Conservation (phyloP, 2,329 filamentous ascomycete genomes). For the Lachnellula subtilissima region DNA sequence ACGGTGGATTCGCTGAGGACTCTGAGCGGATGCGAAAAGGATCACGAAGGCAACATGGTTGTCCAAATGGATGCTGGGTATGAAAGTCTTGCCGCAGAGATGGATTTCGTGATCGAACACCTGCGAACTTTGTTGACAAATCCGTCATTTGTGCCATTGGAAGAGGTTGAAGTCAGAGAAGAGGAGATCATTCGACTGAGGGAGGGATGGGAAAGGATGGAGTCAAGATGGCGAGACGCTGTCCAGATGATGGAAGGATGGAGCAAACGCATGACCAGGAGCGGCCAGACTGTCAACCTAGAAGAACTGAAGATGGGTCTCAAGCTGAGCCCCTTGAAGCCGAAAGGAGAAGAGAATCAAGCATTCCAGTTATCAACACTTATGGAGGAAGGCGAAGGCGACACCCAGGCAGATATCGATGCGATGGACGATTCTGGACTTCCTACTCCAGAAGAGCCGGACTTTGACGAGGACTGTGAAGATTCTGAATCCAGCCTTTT, state of each 20-base stretch:
- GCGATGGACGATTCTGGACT: constrained; percentile 29
- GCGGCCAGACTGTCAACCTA: constrained; percentile 64
- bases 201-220: constrained; percentile 90
- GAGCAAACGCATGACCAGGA: constrained; percentile 73
- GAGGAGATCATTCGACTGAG: constrained; percentile 82
- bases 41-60: constrained; percentile 26
- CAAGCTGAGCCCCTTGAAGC: constrained; percentile 54
- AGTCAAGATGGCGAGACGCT: constrained; percentile 82
- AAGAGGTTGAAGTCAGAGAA: constrained; percentile 89
- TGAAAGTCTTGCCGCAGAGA: constrained; percentile 64
- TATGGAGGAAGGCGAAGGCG: constrained; percentile 28
- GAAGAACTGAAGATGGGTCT: constrained; percentile 66
- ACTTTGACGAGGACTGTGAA: constrained; percentile 26
- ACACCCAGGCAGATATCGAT: constrained; percentile 33
- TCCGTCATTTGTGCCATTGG: constrained; percentile 90
- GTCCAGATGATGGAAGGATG: constrained; percentile 88
- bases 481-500: constrained; percentile 38
- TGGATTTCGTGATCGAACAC: constrained; percentile 74
- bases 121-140: constrained; percentile 84
- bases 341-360: constrained; percentile 47
- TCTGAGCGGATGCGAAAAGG: constrained; percentile 55
- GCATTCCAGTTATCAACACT: constrained; percentile 29
- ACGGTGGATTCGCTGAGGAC: constrained; percentile 68
- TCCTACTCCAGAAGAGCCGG: constrained; percentile 17
- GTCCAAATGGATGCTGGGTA: constrained; percentile 38